Percentiles rank a stretch among this genome's conserved stretches.
phyloP scores from a whole-genome alignment of 1,139 yeast species.

The Hyphopichia khmerensis region DNA sequence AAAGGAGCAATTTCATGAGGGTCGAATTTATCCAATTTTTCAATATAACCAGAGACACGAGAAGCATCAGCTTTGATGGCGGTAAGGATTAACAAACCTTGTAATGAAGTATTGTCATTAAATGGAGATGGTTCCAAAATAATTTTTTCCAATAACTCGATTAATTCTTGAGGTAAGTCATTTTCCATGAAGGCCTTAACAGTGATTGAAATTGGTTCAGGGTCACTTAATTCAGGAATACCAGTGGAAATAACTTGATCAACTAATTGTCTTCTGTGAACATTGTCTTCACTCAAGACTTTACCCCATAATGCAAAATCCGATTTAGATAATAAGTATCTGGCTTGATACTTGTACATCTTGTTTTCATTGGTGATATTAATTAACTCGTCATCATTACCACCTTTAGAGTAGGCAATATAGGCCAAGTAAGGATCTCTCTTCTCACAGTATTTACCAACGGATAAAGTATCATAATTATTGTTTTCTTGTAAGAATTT shows the following conservation, averaged over 20 bases:
- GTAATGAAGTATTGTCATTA: conserved; percentile 90
- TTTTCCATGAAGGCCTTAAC: conserved; percentile 98
- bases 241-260: conserved; percentile 97
- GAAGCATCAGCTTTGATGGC: conserved; percentile 94
- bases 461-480: conserved; percentile 85
- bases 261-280: conserved; percentile 84
- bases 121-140: conserved; percentile 96
- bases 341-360: conserved; percentile 98
- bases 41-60: conserved; percentile 80
- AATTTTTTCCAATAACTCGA: conserved; percentile 92
- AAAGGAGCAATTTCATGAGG: conserved; percentile 92
- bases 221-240: conserved; percentile 91
- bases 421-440: conserved; percentile 98
- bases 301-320: conserved; percentile 79
- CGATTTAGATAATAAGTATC: conserved; percentile 84
- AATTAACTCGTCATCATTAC: conserved; percentile 84
- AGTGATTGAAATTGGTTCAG: conserved; percentile 93
- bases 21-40: conserved; percentile 86
- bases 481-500: conserved; percentile 91
- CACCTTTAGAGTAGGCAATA: conserved; percentile 95
- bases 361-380: conserved; percentile 93
- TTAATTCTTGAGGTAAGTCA: conserved; percentile 87
- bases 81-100: conserved; percentile 87
- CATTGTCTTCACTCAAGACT: conserved; percentile 73
- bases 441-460: conserved; percentile 98